phyloP scores from a whole-genome alignment of 2,329 filamentous ascomycete species.

The Fulvia fulva region DNA sequence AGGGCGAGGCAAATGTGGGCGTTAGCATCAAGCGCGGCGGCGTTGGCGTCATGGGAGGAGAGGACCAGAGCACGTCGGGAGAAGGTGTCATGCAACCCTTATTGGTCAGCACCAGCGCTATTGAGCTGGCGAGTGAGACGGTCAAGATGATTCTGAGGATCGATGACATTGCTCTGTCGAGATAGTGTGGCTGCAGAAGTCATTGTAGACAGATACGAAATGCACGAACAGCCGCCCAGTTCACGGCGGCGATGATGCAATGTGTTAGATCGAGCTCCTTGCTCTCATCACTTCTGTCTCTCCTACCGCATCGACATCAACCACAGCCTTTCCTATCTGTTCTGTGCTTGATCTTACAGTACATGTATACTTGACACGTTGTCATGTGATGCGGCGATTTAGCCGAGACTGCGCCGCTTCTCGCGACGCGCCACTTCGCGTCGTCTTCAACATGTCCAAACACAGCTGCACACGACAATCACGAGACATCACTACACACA shows the following conservation, averaged over 20 bases:
- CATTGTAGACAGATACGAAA: not conserved
- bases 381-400: too few relatives aligned
- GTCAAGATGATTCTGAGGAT: conserved; percentile 88
- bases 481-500: not conserved
- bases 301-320: too few relatives aligned
- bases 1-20: conserved; percentile 91
- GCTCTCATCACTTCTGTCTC: too few relatives aligned
- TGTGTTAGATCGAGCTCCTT: not conserved
- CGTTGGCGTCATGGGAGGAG: conserved; percentile 83
- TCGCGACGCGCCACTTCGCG: not conserved
- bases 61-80: conserved; percentile 29
- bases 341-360: too few relatives aligned
- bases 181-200: conserved; percentile 24
- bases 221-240: not conserved
- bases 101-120: conserved; percentile 93
- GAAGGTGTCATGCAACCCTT: conserved; percentile 83
- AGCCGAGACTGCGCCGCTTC: too few relatives aligned
- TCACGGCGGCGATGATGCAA: not conserved
- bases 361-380: too few relatives aligned
- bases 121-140: conserved; percentile 95
- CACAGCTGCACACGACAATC: not conserved
- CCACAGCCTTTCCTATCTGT: too few relatives aligned
- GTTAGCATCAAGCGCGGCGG: conserved; percentile 98
- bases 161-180: conserved; percentile 58
- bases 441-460: conserved; percentile 1